Evolutionary conservation across 495 filamentous ascomycete species (phyloP).

Genomic region (Aspergillus affinis): DNA sequence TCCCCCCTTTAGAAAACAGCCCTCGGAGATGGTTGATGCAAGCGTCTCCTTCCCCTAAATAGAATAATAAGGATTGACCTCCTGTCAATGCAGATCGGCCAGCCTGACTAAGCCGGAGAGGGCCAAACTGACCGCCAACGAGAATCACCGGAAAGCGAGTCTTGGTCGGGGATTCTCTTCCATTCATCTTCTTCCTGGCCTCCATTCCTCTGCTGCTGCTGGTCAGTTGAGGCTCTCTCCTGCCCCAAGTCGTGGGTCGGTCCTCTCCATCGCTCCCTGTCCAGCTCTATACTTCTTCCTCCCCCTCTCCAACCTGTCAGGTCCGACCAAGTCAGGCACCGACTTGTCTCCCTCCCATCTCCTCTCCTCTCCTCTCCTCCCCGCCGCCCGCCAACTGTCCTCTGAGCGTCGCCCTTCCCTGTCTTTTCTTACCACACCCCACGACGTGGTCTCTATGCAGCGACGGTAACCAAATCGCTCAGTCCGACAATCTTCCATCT

Average conservation of each 20-base stretch:
- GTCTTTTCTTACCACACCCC: not conserved
- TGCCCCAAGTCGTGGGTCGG: not conserved
- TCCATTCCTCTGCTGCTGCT: slow-evolving; percentile 2
- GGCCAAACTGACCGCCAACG: not conserved
- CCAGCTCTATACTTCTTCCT: slow-evolving; percentile 5
- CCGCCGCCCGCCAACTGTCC: slow-evolving; percentile 26
- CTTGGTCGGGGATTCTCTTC: not conserved
- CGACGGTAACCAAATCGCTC: slow-evolving; percentile 13
- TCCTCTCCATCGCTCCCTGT: slow-evolving; percentile 1
- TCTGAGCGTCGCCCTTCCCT: slow-evolving; percentile 10
- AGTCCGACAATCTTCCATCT: slow-evolving; percentile 5
- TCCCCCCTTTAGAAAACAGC: too few relatives aligned
- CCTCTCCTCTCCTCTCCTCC: slow-evolving; percentile 13
- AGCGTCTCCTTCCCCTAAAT: too few relatives aligned
- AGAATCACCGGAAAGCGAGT: not conserved
- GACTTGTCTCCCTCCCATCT: slow-evolving; percentile 7
- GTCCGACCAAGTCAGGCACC: slow-evolving; percentile 19
- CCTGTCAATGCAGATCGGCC: too few relatives aligned
- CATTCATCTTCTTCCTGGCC: not conserved
- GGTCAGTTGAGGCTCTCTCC: slow-evolving; percentile 11
- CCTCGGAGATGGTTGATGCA: too few relatives aligned
- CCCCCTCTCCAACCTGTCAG: slow-evolving; percentile 12
- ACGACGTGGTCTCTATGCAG: slow-evolving; percentile 21
- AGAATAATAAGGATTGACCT: too few relatives aligned
- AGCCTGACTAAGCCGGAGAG: not conserved